A percentile compares a stretch with the other conserved stretches of the same genome.
phyloP scores from a whole-genome alignment of 2,329 filamentous ascomycete genomes.

The Paecilomyces sp. region DNA sequence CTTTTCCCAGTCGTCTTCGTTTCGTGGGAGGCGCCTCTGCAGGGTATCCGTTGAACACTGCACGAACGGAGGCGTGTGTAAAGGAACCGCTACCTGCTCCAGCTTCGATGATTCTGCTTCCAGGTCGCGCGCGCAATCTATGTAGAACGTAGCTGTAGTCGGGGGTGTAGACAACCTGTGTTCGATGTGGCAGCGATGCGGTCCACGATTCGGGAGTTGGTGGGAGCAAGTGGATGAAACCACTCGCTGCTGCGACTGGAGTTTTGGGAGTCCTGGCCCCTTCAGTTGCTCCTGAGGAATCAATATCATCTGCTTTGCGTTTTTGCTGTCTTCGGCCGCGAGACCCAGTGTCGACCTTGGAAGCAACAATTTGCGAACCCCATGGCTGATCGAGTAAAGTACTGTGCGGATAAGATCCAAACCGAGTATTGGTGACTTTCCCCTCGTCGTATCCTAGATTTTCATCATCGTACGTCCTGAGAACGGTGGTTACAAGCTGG shows the following conservation, averaged over 20 bases:
- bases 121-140: slow-evolving; percentile 39
- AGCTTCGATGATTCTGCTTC: slow-evolving; percentile 42
- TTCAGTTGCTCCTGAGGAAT: slow-evolving; percentile 20
- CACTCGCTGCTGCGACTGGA: slow-evolving; percentile 35
- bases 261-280: slow-evolving; percentile 21
- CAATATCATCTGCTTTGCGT: slow-evolving; percentile 39
- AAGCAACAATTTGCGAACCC: slow-evolving; percentile 88
- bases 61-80: slow-evolving; percentile 43
- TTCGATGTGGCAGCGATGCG: slow-evolving; percentile 43
- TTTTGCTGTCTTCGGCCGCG: slow-evolving; percentile 61
- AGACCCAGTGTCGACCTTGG: slow-evolving; percentile 85
- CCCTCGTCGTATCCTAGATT: slow-evolving; percentile 69
- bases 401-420: slow-evolving; percentile 80
- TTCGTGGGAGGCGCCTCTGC: slow-evolving; percentile 14
- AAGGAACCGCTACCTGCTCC: slow-evolving; percentile 48
- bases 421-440: slow-evolving; percentile 81
- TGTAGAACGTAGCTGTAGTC: slow-evolving; percentile 49
- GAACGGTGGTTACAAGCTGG: slow-evolving; percentile 68
- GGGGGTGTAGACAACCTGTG: slow-evolving; percentile 47
- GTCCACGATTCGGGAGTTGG: slow-evolving; percentile 47
- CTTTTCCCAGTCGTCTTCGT: slow-evolving; percentile 31
- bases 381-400: slow-evolving; percentile 73
- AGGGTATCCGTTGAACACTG: slow-evolving; percentile 42
- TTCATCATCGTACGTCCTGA: slow-evolving; percentile 54
- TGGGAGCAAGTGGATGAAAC: slow-evolving; percentile 42